A percentile compares a stretch with the other conserved stretches of the same genome.
phyloP scores from a whole-genome alignment of 2,329 filamentous ascomycete genomes.

The Metarhizium guizhouense region DNA sequence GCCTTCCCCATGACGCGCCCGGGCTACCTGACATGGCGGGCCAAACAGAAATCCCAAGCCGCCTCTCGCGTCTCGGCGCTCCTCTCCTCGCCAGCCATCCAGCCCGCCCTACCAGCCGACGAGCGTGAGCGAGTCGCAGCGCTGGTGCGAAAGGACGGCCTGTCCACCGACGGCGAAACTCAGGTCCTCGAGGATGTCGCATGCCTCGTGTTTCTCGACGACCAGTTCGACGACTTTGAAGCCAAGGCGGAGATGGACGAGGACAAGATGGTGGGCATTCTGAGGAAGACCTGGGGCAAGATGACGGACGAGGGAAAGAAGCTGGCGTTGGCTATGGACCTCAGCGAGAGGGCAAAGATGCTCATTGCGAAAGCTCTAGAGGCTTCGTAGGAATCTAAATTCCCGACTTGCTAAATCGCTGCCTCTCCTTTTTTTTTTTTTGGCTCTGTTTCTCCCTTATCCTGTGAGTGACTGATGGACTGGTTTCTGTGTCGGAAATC shows the following conservation, averaged over 20 bases:
- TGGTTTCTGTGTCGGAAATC: too few species aligned
- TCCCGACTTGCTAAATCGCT: too few species aligned
- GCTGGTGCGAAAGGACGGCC: constrained; percentile 71
- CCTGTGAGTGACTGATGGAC: too few species aligned
- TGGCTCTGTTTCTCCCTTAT: too few species aligned
- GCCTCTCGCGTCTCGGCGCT: constrained; percentile 46
- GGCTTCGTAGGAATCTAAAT: background rate
- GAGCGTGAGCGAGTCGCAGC: constrained; percentile 55
- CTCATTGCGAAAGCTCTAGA: constrained; percentile 56
- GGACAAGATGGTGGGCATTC: constrained; percentile 63
- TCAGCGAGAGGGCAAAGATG: constrained; percentile 52
- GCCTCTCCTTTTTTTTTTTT: background rate
- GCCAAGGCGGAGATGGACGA: constrained; percentile 56
- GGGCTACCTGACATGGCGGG: constrained; percentile 75
- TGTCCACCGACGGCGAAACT: constrained; percentile 51
- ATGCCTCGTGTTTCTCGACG: constrained; percentile 79
- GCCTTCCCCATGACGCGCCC: constrained; percentile 65
- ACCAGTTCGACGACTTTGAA: constrained; percentile 78
- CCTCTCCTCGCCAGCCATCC: constrained; percentile 26
- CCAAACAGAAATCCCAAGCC: constrained; percentile 61
- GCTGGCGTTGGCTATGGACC: constrained; percentile 56
- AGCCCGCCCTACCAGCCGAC: constrained; percentile 30
- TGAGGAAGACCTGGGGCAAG: constrained; percentile 69
- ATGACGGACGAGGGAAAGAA: constrained; percentile 56
- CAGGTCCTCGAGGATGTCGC: constrained; percentile 79